Evolutionary conservation across 768 basidiomycete species (phyloP), one percentile per base, ranked within the genome.

Genomic region (Tylopilus subfusipes): DNA sequence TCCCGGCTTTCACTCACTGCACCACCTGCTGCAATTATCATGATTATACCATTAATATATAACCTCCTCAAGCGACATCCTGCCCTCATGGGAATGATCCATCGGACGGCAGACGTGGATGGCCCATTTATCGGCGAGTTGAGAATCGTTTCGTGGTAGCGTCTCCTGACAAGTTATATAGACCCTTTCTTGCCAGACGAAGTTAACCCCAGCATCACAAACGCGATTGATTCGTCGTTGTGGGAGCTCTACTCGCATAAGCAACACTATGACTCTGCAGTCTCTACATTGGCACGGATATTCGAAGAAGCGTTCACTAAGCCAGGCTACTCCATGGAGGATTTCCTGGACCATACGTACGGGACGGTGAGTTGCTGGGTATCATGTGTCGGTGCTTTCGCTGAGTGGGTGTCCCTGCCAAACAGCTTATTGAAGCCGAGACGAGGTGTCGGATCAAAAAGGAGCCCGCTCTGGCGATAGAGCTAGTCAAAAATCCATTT

Each of bases 231-330:
- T 42, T 93, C 91, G 42, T 95, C 93, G 10, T 70, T 97, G 14
- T 98, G 97, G 97, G 96, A 99, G 72, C 79, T 99, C 33, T 73
- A 83, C 50, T 80, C 89, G 0, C 86, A 95, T 55, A 76, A 80
- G 55, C 70, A 76, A 22, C 96, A 99, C 70, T 98, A 98, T 66
- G 85, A 94, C 56, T 75, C 89, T 2, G 81, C 84, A 1, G 88
- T 96, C n/a, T 84, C 90, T n/a, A 91, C 91, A 0, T 70, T 98
- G 43, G 85, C 84, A 27, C 86, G 86, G 64, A 86, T 99, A 51
- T 91, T 97, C 61, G 78, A 79, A 13, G 93, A 95, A 66, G 86
- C 89, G 5, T 97, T 99, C 73, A 98, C 93, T n/a, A 98, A 96
- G 66, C 91, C 87, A 18, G 78, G 77, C 33, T 98, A 94, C 70